Conservation (phyloP, 805 yeast species). For the Diddensiella santjacobensis region DNA sequence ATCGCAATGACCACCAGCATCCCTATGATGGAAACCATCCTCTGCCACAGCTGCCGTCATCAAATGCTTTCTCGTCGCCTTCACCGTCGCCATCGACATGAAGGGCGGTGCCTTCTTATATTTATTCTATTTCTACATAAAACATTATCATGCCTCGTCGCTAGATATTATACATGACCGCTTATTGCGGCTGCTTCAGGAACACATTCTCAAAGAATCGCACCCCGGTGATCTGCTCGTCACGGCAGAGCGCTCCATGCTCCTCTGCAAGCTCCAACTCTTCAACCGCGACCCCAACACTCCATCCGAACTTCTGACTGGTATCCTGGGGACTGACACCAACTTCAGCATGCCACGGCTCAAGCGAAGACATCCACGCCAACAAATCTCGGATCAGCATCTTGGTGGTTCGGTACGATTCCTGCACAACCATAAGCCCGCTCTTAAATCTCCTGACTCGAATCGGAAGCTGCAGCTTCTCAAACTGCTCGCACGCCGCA, state of each 20-base stretch:
- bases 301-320: constrained; percentile 57
- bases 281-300: constrained; percentile 60
- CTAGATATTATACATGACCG: neutral
- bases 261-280: constrained; percentile 58
- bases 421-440: constrained; percentile 42
- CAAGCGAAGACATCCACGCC: constrained; percentile 22
- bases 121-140: neutral
- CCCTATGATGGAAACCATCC: neutral
- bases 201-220: constrained; percentile 51
- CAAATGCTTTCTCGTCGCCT: neutral
- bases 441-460: constrained; percentile 38
- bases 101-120: neutral
- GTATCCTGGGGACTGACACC: constrained; percentile 41
- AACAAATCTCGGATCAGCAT: constrained; percentile 37
- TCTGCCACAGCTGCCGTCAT: neutral
- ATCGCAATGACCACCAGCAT: constrained; percentile 12
- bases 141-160: no score
- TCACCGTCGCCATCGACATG: neutral
- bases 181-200: constrained; percentile 12
- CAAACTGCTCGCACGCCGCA: constrained; percentile 57
- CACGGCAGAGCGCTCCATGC: constrained; percentile 57
- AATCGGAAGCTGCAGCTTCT: constrained; percentile 55
- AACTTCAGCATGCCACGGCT: constrained; percentile 25
- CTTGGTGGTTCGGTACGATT: constrained; percentile 34
- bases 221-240: constrained; percentile 64